Base-by-base conservation (phyloP, 2,329 filamentous ascomycete species). In the Colletotrichum echinochloae region DNA sequence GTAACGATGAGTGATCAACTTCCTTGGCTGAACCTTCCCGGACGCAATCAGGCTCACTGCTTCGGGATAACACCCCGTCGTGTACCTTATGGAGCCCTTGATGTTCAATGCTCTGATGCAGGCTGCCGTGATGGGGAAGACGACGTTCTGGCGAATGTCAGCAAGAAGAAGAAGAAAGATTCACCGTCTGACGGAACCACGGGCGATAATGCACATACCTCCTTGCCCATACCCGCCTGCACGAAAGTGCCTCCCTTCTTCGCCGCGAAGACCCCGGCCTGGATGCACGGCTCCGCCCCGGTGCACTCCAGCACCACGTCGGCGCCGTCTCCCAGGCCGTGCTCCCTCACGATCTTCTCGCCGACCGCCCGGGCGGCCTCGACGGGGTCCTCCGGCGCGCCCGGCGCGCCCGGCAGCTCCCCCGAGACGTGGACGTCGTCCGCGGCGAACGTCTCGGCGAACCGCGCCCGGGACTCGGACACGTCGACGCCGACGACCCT, bases 61-160 rank as follows among this genome's bases (percentile, higher is more conserved):
- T 60, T 91, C 88, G 66, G 94, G 86, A 73, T 87, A 85, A 76
- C 94, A 94, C 0, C 91, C 93, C 78, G 94, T 92, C 14, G 90
- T 91, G 75, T 94, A 94, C 57, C 92, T 86, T 81, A 94, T 46
- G 33, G 93, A 89, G 46, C 92, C 92, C 33, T 94, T 81, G 39
- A 94, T 90, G 77, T 94, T 92, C 55, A 94, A 89, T 81, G 94
- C 92, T 41, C 91, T 87, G 39, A 94, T 83, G 46, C 92, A 90
- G 5, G 92, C 92, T 3, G 90, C 90, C 7, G 90, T 92, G 54
- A 95, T 83, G 2, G 92, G 92, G 1, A 94, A 84, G 0, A 81
- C 75, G 16, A 88, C 81, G 57, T 84, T 85, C 79, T 69, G 11
- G 5, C 18, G 2, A 20, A 26, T 37, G 37, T 60, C n/a, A 65